These are phyloP conservation scores for Oxytropis ochrocephala DNA, from an alignment of 306 rosid species.

Conservation along the genomic window DNA sequence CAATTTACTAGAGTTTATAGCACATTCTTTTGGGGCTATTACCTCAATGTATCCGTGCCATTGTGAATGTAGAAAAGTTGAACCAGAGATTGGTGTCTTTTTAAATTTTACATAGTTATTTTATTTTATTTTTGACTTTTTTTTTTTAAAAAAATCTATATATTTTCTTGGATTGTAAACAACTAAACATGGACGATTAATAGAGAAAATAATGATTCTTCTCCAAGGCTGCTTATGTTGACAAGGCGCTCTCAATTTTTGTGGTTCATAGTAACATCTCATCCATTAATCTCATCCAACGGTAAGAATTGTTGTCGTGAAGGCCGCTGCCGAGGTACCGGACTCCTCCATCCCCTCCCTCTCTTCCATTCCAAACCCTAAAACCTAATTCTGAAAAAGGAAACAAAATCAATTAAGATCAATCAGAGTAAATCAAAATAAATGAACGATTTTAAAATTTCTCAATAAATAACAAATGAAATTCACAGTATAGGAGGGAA, in stretches of 20 bases:
- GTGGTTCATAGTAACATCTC: too few relatives aligned
- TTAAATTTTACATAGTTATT: slow-evolving; percentile 35
- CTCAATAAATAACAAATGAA: too few relatives aligned
- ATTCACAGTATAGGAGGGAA: too few relatives aligned
- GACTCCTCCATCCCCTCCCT: too few relatives aligned
- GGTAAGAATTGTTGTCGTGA: too few relatives aligned
- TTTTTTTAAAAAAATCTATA: slow-evolving; percentile 18
- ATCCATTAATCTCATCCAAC: too few relatives aligned
- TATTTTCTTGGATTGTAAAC: slow-evolving; percentile 39
- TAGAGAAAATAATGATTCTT: slow-evolving; percentile 33
- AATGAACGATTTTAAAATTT: too few relatives aligned
- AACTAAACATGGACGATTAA: slow-evolving; percentile 41
- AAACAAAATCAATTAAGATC: too few relatives aligned
- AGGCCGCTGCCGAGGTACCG: too few relatives aligned
- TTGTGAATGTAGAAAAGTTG: slow-evolving; percentile 60
- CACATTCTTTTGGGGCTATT: slow-evolving; percentile 54
- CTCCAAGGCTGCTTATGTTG: slow-evolving; percentile 10
- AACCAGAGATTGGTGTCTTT: slow-evolving; percentile 32
- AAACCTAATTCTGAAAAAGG: too few relatives aligned
- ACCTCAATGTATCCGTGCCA: slow-evolving; percentile 35
- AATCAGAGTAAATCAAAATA: too few relatives aligned
- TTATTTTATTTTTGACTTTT: background rate
- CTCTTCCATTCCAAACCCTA: too few relatives aligned
- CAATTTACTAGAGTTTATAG: slow-evolving; percentile 30
- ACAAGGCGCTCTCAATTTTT: background rate